These are phyloP conservation scores for Remersonia thermophila DNA, from an alignment of 2,329 filamentous ascomycete genomes.

Conservation along the genomic window DNA sequence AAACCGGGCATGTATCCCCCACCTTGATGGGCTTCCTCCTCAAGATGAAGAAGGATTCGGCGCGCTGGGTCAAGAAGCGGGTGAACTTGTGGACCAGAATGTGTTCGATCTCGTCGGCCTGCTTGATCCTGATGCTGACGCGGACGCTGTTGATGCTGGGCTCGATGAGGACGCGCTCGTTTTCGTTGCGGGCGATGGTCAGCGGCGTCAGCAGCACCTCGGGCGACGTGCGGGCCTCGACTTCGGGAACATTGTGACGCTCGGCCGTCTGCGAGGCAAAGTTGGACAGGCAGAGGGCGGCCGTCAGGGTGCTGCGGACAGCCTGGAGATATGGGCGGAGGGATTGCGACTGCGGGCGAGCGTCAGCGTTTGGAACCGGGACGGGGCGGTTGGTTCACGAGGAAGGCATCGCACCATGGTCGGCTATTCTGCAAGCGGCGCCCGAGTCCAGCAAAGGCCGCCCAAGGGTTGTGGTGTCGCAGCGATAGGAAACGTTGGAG, in stretches of 20 bases:
- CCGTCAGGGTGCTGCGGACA: conserved; percentile 86
- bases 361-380: no score
- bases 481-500: conserved; percentile 1
- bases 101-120: conserved; percentile 97
- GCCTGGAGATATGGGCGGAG: conserved; percentile 92
- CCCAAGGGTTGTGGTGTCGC: not conserved
- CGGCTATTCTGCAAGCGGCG: not conserved
- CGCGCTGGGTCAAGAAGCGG: conserved; percentile 87
- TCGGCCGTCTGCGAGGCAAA: conserved; percentile 96
- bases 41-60: conserved; percentile 94
- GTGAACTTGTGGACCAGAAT: conserved; percentile 98
- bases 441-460: conserved; percentile 2
- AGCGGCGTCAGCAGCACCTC: conserved; percentile 89
- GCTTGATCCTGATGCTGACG: conserved; percentile 98
- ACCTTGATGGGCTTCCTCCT: conserved; percentile 87
- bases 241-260: conserved; percentile 94
- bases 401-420: conserved; percentile 7
- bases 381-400: not conserved
- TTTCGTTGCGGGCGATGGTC: conserved; percentile 86
- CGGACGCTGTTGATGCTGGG: conserved; percentile 94
- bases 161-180: conserved; percentile 92
- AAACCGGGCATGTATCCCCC: conserved; percentile 24
- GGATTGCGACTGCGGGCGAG: conserved; percentile 65
- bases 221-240: conserved; percentile 84
- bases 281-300: conserved; percentile 86